These are phyloP conservation scores for Leccinum truebloodii DNA, from an alignment of 768 basidiomycete species.

Conservation along the genomic window DNA sequence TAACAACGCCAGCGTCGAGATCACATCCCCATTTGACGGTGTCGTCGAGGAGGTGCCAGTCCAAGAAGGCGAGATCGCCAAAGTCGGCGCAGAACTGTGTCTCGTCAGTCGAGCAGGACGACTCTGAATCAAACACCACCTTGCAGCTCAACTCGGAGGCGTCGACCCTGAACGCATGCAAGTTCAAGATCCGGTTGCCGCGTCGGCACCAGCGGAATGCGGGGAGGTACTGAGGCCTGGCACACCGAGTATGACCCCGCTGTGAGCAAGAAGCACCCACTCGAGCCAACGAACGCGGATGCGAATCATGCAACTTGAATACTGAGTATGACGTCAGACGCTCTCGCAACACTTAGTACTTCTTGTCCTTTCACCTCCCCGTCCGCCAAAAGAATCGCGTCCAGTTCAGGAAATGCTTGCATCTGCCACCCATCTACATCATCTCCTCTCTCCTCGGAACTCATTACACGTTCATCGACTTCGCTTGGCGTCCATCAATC, in stretches of 20 bases:
- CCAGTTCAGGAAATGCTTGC: too few relatives aligned
- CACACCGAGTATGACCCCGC: too few relatives aligned
- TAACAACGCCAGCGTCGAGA: slow-evolving; percentile 90
- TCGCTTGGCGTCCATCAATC: too few relatives aligned
- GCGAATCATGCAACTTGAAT: too few relatives aligned
- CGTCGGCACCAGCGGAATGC: background rate
- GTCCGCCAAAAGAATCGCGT: too few relatives aligned
- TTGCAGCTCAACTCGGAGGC: background rate
- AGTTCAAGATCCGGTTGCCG: slow-evolving; percentile 22
- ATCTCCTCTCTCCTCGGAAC: too few relatives aligned
- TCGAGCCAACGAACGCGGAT: slow-evolving; percentile 54
- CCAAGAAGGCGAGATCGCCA: slow-evolving; percentile 79
- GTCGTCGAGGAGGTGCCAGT: slow-evolving; percentile 71
- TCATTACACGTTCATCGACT: too few relatives aligned
- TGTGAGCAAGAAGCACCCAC: slow-evolving; percentile 47
- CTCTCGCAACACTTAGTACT: too few relatives aligned
- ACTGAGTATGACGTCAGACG: too few relatives aligned
- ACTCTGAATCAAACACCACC: background rate
- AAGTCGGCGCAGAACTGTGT: slow-evolving; percentile 78
- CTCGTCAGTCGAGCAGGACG: slow-evolving; percentile 69
- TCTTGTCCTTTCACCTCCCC: too few relatives aligned
- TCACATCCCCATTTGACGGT: slow-evolving; percentile 85
- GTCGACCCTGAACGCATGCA: background rate
- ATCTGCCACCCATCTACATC: too few relatives aligned
- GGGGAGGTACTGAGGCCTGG: too few relatives aligned